These are phyloP conservation scores for Aspergillus panamensis DNA, from an alignment of 495 filamentous ascomycete genomes.

Conservation along the genomic window DNA sequence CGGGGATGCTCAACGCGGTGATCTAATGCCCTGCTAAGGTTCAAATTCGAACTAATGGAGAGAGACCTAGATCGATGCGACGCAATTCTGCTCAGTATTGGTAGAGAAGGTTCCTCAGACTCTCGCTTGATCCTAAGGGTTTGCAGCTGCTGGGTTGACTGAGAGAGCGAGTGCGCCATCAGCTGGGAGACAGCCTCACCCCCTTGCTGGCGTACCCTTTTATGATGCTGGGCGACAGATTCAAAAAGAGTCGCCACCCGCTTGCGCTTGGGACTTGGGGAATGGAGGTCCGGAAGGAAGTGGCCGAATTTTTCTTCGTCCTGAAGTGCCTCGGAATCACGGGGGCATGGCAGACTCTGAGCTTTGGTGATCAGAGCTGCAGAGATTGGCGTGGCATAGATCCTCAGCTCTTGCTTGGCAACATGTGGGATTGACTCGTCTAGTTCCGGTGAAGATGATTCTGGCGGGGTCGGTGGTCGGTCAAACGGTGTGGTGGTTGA, in stretches of 20 bases:
- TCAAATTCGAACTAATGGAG: slow-evolving; percentile 36
- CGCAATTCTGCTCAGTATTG: slow-evolving; percentile 32
- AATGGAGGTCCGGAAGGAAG: slow-evolving; percentile 42
- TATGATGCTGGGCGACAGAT: slow-evolving; percentile 54
- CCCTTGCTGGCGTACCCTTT: slow-evolving; percentile 50
- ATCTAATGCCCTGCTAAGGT: slow-evolving; percentile 24
- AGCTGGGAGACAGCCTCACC: slow-evolving; percentile 54
- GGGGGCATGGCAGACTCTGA: slow-evolving; percentile 33
- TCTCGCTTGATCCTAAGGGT: slow-evolving; percentile 39
- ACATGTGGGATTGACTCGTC: slow-evolving; percentile 12
- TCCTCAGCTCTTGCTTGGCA: slow-evolving; percentile 30
- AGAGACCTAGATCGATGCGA: slow-evolving; percentile 37
- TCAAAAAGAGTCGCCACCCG: slow-evolving; percentile 56
- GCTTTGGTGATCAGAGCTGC: slow-evolving; percentile 33
- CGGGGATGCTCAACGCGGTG: slow-evolving; percentile 16
- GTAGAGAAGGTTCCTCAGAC: slow-evolving; percentile 36
- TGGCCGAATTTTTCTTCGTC: slow-evolving; percentile 29
- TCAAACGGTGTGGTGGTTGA: slow-evolving; percentile 29
- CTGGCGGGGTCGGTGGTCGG: slow-evolving; percentile 46
- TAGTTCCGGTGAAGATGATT: slow-evolving; percentile 39
- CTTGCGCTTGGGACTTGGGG: slow-evolving; percentile 52
- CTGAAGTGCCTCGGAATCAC: slow-evolving; percentile 19
- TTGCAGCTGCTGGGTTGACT: slow-evolving; percentile 36
- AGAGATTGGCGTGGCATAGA: slow-evolving; percentile 43
- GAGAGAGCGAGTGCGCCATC: slow-evolving; percentile 45